phyloP scores from a whole-genome alignment of 306 rosid species.

The Fragaria nilgerrensis region DNA sequence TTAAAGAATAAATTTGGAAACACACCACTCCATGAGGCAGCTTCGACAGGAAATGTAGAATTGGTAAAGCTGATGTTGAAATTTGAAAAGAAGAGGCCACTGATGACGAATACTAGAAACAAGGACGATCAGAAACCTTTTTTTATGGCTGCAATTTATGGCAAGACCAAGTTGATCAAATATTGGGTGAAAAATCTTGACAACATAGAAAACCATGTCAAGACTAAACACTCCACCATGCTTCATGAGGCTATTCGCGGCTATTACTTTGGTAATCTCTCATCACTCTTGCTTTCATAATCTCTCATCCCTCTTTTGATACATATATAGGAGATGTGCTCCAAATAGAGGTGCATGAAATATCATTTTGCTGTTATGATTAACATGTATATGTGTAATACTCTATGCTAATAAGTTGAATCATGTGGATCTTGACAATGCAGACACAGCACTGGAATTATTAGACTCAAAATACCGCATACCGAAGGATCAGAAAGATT shows the following conservation, averaged over 20 bases:
- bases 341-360: not conserved
- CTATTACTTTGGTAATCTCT: constrained; percentile 16
- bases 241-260: constrained; percentile 30
- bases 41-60: not conserved
- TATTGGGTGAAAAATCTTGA: not conserved
- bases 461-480: not conserved
- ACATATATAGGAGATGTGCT: no score
- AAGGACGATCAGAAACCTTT: constrained; percentile 22
- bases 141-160: constrained; percentile 20
- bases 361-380: not conserved
- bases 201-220: not conserved
- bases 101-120: not conserved
- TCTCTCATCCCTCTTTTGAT: no score
- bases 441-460: constrained; percentile 20
- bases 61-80: not conserved
- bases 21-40: constrained; percentile 28
- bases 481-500: not conserved
- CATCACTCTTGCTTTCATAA: not conserved
- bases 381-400: no score
- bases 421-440: not conserved
- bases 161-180: not conserved
- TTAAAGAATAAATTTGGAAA: not conserved
- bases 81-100: not conserved
- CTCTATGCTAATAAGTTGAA: not conserved
- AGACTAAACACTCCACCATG: not conserved